phyloP scores from a whole-genome alignment of 73 alveolate species.

The Paramecium caudatum region DNA sequence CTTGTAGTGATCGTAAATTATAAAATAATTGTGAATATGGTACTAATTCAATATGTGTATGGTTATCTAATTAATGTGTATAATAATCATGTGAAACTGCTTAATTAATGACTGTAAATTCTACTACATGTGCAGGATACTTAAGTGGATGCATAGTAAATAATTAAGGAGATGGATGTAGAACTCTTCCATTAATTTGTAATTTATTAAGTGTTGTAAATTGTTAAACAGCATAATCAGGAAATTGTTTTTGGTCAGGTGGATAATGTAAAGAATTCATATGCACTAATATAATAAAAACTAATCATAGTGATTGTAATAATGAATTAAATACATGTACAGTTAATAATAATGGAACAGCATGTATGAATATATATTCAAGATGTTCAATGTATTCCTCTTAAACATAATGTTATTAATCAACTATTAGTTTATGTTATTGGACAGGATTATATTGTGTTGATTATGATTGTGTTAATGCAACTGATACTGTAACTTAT shows the following conservation, averaged over 20 bases:
- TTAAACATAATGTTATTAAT: background rate
- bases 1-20: background rate
- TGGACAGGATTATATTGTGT: background rate
- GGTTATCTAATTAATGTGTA: background rate
- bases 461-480: background rate
- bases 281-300: background rate
- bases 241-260: background rate
- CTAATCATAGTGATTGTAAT: background rate
- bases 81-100: constrained; percentile 46
- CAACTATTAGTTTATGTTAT: background rate
- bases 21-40: constrained; percentile 1
- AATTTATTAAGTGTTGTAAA: background rate
- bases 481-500: background rate
- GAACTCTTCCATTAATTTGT: background rate
- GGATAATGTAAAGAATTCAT: constrained; percentile 7
- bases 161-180: background rate
- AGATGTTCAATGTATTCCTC: background rate
- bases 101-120: no score
- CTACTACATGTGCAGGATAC: background rate
- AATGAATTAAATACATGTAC: background rate
- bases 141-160: background rate
- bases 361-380: background rate
- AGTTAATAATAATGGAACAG: background rate
- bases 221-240: background rate
- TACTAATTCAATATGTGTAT: background rate